These are phyloP conservation scores for Solanum piurae DNA, from an alignment of 257 asterid species.

Conservation along the genomic window DNA sequence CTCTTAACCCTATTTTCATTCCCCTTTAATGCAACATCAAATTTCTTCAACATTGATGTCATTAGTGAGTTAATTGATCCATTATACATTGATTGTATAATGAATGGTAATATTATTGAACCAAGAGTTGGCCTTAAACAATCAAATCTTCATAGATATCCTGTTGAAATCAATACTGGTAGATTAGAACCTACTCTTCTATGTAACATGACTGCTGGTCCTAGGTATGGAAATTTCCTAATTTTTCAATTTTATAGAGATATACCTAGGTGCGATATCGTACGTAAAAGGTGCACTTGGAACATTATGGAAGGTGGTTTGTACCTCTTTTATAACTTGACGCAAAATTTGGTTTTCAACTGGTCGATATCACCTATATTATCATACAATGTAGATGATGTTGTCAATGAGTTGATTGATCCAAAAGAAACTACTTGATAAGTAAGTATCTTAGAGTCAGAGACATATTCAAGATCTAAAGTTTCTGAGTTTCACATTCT, in stretches of 20 bases:
- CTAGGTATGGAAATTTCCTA: neutral
- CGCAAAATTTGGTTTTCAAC: neutral
- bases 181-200: too few species aligned
- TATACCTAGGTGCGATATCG: neutral
- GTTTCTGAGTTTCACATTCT: neutral
- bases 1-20: neutral
- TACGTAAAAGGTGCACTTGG: neutral
- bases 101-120: neutral
- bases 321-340: neutral
- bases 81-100: neutral
- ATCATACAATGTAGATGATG: neutral
- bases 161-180: too few species aligned
- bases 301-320: neutral
- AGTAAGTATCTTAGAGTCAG: too few species aligned
- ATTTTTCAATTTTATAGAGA: neutral
- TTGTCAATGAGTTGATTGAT: neutral
- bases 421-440: neutral
- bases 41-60: neutral
- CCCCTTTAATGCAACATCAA: neutral
- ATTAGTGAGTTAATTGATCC: neutral
- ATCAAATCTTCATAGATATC: neutral
- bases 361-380: neutral
- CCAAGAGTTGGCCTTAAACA: neutral
- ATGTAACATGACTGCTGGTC: neutral
- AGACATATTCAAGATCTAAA: too few species aligned